Base-by-base conservation (phyloP, 2,329 filamentous ascomycete genomes). In the Paraphoma chrysanthemicola region DNA sequence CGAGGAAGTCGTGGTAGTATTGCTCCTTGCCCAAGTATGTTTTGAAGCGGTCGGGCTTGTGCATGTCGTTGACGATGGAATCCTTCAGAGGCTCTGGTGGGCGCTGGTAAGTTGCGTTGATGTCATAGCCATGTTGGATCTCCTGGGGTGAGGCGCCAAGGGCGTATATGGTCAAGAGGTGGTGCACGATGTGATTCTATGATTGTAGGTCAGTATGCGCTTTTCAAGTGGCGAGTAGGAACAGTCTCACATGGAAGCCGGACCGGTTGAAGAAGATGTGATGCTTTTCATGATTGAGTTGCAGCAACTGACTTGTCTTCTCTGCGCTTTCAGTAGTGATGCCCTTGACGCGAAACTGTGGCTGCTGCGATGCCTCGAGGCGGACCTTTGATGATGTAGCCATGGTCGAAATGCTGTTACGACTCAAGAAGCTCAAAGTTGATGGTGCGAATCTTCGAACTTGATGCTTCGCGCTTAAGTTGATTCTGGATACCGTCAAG, bases 231-330 rank as follows among this genome's bases (percentile, higher is more conserved):
- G 23, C 23, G 23, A 23, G 23, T 2, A 23, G 23, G 23, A 23
- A 23, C 23, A 5, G 8, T 14, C 62, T 43, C 66, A 75, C 91
- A 70, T 97, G 93, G 60, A 90, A 96, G 0, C 90, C 89, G 1
- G 76, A 70, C 0, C 83, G 57, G 59, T 95, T 96, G 82, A 93
- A 96, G 78, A 89, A 96, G 55, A 93, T 89, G 70, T 96, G 90
- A 66, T 93, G 83, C 80, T 78, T 87, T 29, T 84, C 85, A 62
- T 95, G 83, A 69, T 97, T 93, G 54, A 88, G 80, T 71, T 96
- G 91, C 16, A 97, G 78, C 4, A 96, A 77, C 60, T 90, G 81
- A 3, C 87, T 89, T 0, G 85, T 82, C 56, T 81, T 88, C 39
- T 80, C 78, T 0, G 92, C 90, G 0, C 88, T 83, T 33, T 87